A percentile compares a stretch with the other conserved stretches of the same genome.
These are phyloP conservation scores for Candida albicans DNA, from an alignment of 1,139 yeast genomes.

Conservation along the genomic window DNA sequence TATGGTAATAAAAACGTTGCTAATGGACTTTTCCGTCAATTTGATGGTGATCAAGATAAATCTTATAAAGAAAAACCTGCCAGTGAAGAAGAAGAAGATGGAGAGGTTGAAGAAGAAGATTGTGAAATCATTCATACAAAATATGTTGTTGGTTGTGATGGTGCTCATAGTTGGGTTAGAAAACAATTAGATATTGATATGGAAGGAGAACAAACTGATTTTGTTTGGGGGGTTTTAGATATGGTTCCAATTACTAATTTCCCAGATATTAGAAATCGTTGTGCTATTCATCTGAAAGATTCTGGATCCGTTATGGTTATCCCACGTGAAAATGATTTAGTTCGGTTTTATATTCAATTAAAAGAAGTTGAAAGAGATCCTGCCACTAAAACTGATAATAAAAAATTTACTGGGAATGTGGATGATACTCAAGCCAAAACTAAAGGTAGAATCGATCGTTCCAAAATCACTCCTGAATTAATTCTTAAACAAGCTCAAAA, in stretches of 20 bases:
- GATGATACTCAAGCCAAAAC: constrained; percentile 12
- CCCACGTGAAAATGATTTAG: constrained; percentile 33
- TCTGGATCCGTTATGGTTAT: constrained; percentile 33
- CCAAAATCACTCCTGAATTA: constrained; percentile 25
- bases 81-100: constrained; percentile 11
- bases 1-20: constrained; percentile 18
- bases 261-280: constrained; percentile 35
- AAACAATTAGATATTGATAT: constrained; percentile 21
- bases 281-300: constrained; percentile 32
- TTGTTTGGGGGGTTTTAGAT: constrained; percentile 38
- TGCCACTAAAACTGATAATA: constrained; percentile 8
- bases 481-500: constrained; percentile 27
- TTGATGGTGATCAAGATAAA: constrained; percentile 27
- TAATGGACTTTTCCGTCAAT: constrained; percentile 29
- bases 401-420: constrained; percentile 10
- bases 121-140: constrained; percentile 25
- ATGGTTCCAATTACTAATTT: constrained; percentile 33
- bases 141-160: constrained; percentile 35
- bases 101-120: constrained; percentile 12
- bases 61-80: constrained; percentile 10
- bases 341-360: constrained; percentile 25
- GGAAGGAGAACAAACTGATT: constrained; percentile 36
- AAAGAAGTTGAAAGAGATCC: constrained; percentile 25
- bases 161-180: constrained; percentile 37
- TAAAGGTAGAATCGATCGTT: constrained; percentile 25